These are phyloP conservation scores for Cordyceps fumosorosea DNA, from an alignment of 2,329 filamentous ascomycete genomes.

Conservation along the genomic window DNA sequence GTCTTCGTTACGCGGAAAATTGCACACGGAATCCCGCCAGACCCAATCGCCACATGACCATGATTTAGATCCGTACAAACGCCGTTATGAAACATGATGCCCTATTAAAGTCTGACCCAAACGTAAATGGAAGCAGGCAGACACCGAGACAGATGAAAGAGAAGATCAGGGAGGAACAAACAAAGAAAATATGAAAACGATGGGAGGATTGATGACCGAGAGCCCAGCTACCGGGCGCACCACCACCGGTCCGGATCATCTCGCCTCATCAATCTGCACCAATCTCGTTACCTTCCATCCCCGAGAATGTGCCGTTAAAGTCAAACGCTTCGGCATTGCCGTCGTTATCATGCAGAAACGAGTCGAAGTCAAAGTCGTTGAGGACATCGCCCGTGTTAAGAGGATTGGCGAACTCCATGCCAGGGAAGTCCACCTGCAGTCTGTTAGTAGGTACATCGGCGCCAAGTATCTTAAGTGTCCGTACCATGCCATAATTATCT, in stretches of 20 bases:
- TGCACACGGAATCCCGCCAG: slow-evolving; percentile 22
- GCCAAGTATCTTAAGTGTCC: slow-evolving; percentile 15
- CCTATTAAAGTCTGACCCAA: slow-evolving; percentile 30
- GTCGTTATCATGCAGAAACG: slow-evolving; percentile 55
- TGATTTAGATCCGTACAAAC: slow-evolving; percentile 35
- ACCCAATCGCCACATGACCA: slow-evolving; percentile 33
- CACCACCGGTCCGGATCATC: slow-evolving; percentile 1
- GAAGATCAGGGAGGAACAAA: background rate
- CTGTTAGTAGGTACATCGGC: slow-evolving; percentile 16
- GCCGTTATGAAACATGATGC: slow-evolving; percentile 32
- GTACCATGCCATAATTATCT: slow-evolving; percentile 39
- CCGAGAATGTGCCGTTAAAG: slow-evolving; percentile 43
- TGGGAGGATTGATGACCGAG: slow-evolving; percentile 6
- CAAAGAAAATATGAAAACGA: background rate
- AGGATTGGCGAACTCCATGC: slow-evolving; percentile 51
- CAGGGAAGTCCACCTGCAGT: slow-evolving; percentile 36
- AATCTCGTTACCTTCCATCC: slow-evolving; percentile 53
- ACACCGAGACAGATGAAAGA: background rate
- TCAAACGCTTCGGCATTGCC: slow-evolving; percentile 44
- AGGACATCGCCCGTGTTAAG: slow-evolving; percentile 50
- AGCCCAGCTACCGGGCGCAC: slow-evolving; percentile 1
- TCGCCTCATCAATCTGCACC: slow-evolving; percentile 42
- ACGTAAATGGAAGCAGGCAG: slow-evolving; percentile 23
- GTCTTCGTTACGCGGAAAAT: slow-evolving; percentile 17
- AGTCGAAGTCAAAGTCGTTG: slow-evolving; percentile 62